Conservation (phyloP, 2,329 filamentous ascomycete species). For the Aspergillus bombycis region DNA sequence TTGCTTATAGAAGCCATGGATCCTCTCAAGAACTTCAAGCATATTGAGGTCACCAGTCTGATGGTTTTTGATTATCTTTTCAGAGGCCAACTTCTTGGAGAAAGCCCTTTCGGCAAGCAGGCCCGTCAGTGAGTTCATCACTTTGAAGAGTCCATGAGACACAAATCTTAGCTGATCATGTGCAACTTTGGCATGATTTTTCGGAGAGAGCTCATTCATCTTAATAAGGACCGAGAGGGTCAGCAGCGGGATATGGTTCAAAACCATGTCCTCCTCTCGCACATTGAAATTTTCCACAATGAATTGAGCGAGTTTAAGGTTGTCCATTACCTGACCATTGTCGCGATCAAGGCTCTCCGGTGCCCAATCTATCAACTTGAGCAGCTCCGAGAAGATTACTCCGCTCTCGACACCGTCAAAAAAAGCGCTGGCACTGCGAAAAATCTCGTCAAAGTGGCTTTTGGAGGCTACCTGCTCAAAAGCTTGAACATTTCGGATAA, state of each 20-base stretch:
- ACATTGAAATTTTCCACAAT: constrained; percentile 88
- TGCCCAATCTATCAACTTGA: constrained; percentile 63
- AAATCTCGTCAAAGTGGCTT: constrained; percentile 77
- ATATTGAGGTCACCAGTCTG: constrained; percentile 20
- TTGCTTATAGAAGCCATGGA: constrained; percentile 68
- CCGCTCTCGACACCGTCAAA: constrained; percentile 97
- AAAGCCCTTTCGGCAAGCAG: constrained; percentile 52
- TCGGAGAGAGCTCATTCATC: constrained; percentile 41
- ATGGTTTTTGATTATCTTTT: constrained; percentile 23
- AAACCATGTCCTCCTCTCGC: constrained; percentile 92
- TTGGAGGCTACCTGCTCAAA: constrained; percentile 73
- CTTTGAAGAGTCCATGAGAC: constrained; percentile 30
- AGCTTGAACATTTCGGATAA: constrained; percentile 75
- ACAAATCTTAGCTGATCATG: constrained; percentile 23
- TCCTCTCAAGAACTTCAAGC: constrained; percentile 59
- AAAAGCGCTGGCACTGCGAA: constrained; percentile 91
- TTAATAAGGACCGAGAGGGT: constrained; percentile 64
- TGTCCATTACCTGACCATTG: constrained; percentile 58
- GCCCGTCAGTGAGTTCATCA: constrained; percentile 34
- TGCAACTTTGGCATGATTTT: constrained; percentile 15
- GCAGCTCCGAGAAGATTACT: constrained; percentile 84
- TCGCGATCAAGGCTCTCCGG: constrained; percentile 53
- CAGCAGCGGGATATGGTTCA: constrained; percentile 78
- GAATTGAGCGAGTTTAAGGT: constrained; percentile 76
- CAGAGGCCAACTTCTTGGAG: constrained; percentile 52